Percentiles rank a stretch among this genome's conserved stretches.
Evolutionary conservation across 2,329 filamentous ascomycete genomes (phyloP).

Genomic region (Aspergillus glaucus): DNA sequence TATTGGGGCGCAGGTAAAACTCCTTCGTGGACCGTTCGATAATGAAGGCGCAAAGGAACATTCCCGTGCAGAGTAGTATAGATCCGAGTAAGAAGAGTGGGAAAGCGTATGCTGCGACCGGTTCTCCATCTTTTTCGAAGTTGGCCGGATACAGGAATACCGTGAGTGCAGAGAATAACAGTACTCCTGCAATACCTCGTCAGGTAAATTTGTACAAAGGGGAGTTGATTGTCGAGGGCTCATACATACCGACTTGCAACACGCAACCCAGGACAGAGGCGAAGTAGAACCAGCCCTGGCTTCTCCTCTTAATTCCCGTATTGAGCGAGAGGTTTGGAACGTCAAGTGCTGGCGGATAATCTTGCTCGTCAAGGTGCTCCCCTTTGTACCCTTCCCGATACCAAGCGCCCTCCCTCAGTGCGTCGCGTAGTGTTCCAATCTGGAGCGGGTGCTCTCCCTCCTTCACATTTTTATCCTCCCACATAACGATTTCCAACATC

Average conservation of each 20-base stretch:
- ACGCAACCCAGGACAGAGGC: slow-evolving; percentile 20
- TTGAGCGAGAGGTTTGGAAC: slow-evolving; percentile 32
- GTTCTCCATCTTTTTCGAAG: slow-evolving; percentile 20
- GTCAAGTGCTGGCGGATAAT: slow-evolving; percentile 19
- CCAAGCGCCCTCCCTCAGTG: slow-evolving; percentile 19
- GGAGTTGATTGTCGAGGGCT: not conserved
- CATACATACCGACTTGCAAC: slow-evolving; percentile 23
- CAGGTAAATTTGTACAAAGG: not conserved
- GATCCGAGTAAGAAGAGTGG: slow-evolving; percentile 30
- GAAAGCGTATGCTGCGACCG: slow-evolving; percentile 25
- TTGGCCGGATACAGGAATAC: slow-evolving; percentile 20
- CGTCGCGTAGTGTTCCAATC: slow-evolving; percentile 23
- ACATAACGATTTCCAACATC: slow-evolving; percentile 33
- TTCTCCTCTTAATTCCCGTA: slow-evolving; percentile 26
- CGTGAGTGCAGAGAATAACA: slow-evolving; percentile 24
- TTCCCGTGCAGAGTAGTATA: slow-evolving; percentile 24
- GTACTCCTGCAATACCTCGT: slow-evolving; percentile 13
- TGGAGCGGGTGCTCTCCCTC: slow-evolving; percentile 13
- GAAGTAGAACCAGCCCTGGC: slow-evolving; percentile 23
- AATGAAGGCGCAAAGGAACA: slow-evolving; percentile 30
- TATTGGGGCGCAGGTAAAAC: slow-evolving; percentile 18
- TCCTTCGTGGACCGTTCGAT: slow-evolving; percentile 27
- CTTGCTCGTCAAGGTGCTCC: slow-evolving; percentile 4
- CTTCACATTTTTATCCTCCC: slow-evolving; percentile 37
- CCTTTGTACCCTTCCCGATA: not conserved